Base-by-base conservation (phyloP, 2,329 filamentous ascomycete genomes). In the Huntiella savannae region DNA sequence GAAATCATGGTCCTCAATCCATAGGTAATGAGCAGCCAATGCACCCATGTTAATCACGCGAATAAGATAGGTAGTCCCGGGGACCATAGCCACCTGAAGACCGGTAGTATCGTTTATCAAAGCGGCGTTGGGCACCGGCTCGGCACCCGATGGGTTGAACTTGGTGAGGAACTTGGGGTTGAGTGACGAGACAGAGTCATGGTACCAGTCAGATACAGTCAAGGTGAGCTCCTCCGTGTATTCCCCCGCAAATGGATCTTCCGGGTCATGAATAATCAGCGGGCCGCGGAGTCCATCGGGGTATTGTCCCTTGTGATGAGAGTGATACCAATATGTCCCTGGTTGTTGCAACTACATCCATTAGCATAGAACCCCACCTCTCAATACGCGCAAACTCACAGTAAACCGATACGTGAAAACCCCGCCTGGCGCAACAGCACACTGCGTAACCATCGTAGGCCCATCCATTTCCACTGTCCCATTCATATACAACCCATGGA, bases 301-400 rank as follows among this genome's bases (percentile, higher is more conserved):
- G 51, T 82, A 83, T 56, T 82, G 78, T 17, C 70, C 75, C 51
- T 68, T 66, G 16, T 69, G 68, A 56, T 84, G 79, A 4, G 75
- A 79, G 57, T 84, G 79, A 53, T 86, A 87, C 82, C 81, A 86
- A 59, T 83, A 86, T 1, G 79, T 82, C 22, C 81, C 82, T 0
- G 77, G 69, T 62, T 83, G 79, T 42, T 74, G 56, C 5, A 38
- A 15, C 37, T 41, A 45, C 12, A 13, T 10, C 12, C 33, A 32
- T 41, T 33, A 48, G 41, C 32, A 12, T 17, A 34, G 7, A 39
- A 7, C 5, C 4, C 3, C 13, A 17, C 4, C 10, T 11, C 12
- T 17, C 15, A 32, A 33, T 3, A 17, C 5, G 16, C 17, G 5
- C 8, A 45, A 19, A 19, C 59, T 56, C 57, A 79, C 73, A 2